phyloP scores from a whole-genome alignment of 345 rosid genomes.

The Arabidopsis thaliana region TAIR10.1 NC_003074.8:18759501-18760000 shows the following conservation, averaged over 20 bases:
- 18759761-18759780: background rate
- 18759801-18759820: conserved; percentile 50
- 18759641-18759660: background rate
- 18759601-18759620: conserved; percentile 44
- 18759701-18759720: conserved; percentile 36
- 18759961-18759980: background rate
- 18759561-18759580: background rate
- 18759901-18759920: background rate
- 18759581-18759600: conserved; percentile 34
- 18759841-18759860: conserved; percentile 49
- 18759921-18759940: background rate
- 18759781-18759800: conserved; percentile 43
- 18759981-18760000: background rate
- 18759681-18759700: conserved; percentile 23
- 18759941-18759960: background rate
- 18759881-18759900: background rate
- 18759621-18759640: background rate
- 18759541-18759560: conserved; percentile 33
- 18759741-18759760: conserved; percentile 33
- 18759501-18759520: conserved; percentile 22
- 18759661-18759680: background rate
- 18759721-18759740: conserved; percentile 40
- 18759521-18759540: conserved; percentile 35
- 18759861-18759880: conserved; percentile 19
- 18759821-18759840: conserved; percentile 51